A percentile compares a stretch with the other conserved stretches of the same genome.
These are phyloP conservation scores for Corylus americana DNA, from an alignment of 306 rosid species.

Conservation along the genomic window DNA sequence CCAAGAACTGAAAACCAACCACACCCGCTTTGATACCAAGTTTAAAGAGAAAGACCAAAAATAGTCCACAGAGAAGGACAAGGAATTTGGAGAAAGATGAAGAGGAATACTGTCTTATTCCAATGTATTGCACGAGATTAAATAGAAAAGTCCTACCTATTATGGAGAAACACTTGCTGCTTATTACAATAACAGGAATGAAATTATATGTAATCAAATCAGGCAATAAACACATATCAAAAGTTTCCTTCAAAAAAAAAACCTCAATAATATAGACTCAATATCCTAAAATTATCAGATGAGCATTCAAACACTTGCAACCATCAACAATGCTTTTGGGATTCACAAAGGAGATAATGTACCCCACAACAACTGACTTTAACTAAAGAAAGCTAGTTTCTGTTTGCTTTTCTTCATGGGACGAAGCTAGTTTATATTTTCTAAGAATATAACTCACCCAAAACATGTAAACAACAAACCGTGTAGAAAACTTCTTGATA, in stretches of 20 bases:
- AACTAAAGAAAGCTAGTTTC: not conserved
- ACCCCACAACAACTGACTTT: not conserved
- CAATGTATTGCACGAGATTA: too few species aligned
- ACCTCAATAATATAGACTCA: not conserved
- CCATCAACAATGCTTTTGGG: not conserved
- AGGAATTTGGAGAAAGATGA: too few species aligned
- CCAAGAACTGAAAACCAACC: too few species aligned
- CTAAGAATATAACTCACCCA: not conserved
- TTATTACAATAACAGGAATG: too few species aligned
- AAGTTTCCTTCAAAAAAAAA: not conserved
- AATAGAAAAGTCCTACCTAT: too few species aligned
- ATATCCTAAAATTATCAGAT: not conserved
- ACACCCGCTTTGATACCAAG: too few species aligned
- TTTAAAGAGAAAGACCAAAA: too few species aligned
- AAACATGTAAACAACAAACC: not conserved
- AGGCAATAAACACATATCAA: too few species aligned
- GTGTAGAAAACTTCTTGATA: not conserved
- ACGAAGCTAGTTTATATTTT: not conserved
- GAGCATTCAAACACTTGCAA: not conserved
- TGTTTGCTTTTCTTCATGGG: not conserved
- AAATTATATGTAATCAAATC: too few species aligned
- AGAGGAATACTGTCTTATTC: too few species aligned
- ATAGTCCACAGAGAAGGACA: too few species aligned
- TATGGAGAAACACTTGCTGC: too few species aligned
- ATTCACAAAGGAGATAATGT: not conserved